Conservation (phyloP, 495 filamentous ascomycete species). For the Podospora pseudoanserina region DNA sequence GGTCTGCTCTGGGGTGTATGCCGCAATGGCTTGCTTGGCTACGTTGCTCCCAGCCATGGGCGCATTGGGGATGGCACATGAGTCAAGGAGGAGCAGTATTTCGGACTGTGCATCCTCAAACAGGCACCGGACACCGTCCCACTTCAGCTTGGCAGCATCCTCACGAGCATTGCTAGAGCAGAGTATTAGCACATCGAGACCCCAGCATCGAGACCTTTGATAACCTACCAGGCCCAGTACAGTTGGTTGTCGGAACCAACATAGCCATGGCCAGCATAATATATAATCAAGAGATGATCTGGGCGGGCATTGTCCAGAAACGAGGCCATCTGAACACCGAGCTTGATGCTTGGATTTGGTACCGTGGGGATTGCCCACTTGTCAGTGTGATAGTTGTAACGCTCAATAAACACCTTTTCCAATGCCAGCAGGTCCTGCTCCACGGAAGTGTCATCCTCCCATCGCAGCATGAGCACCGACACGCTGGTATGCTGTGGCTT, state of each 20-base stretch:
- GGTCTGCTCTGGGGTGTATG: slow-evolving; percentile 48
- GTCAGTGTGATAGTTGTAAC: slow-evolving; percentile 52
- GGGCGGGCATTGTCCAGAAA: slow-evolving; percentile 50
- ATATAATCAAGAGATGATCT: slow-evolving; percentile 54
- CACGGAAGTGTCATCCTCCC: slow-evolving; percentile 51
- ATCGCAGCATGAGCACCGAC: slow-evolving; percentile 52
- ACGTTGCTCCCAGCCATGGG: slow-evolving; percentile 43
- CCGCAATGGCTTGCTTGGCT: slow-evolving; percentile 54
- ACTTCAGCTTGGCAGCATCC: slow-evolving; percentile 44
- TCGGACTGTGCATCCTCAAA: slow-evolving; percentile 51
- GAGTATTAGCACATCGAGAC: slow-evolving; percentile 13
- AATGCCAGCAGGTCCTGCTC: slow-evolving; percentile 47
- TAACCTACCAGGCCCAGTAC: slow-evolving; percentile 54
- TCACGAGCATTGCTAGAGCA: slow-evolving; percentile 38
- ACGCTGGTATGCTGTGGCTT: slow-evolving; percentile 48
- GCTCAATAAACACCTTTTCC: slow-evolving; percentile 49
- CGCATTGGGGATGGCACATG: slow-evolving; percentile 43
- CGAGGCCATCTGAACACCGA: slow-evolving; percentile 48
- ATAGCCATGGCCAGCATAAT: slow-evolving; percentile 54
- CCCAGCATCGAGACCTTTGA: neutral
- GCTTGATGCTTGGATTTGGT: slow-evolving; percentile 50
- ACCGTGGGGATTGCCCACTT: slow-evolving; percentile 51
- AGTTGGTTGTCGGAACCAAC: slow-evolving; percentile 50
- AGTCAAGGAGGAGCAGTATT: slow-evolving; percentile 47
- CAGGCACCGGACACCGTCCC: slow-evolving; percentile 48